Conservation (phyloP, 164 flowering plant species). For the Berberis thunbergii region DNA sequence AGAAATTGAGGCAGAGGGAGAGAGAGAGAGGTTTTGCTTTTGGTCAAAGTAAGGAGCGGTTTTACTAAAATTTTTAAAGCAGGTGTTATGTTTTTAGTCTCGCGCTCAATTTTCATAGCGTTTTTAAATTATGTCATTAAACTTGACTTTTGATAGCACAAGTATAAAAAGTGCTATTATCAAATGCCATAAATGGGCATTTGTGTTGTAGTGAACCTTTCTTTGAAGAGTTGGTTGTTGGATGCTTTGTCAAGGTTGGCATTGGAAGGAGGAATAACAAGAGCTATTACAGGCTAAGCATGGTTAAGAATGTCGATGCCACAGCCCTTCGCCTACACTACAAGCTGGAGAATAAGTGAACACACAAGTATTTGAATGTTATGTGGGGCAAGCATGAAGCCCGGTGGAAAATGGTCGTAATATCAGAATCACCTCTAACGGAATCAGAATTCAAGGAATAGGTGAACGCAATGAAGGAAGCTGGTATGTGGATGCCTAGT, state of each 20-base stretch:
- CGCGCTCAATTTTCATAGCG: too few relatives aligned
- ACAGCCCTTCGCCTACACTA: slow-evolving; percentile 66
- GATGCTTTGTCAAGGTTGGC: slow-evolving; percentile 94
- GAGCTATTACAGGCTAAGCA: slow-evolving; percentile 67
- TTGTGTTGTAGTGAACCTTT: too few relatives aligned
- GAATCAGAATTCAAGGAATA: slow-evolving; percentile 76
- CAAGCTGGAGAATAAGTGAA: slow-evolving; percentile 74
- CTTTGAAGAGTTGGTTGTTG: slow-evolving; percentile 87
- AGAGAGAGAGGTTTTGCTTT: too few relatives aligned
- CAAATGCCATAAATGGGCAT: too few relatives aligned
- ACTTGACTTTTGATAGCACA: too few relatives aligned
- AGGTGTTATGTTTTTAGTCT: too few relatives aligned
- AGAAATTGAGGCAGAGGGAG: too few relatives aligned
- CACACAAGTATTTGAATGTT: slow-evolving; percentile 78
- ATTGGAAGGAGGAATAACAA: slow-evolving; percentile 73
- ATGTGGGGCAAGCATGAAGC: slow-evolving; percentile 88
- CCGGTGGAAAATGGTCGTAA: slow-evolving; percentile 97
- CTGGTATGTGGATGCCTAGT: slow-evolving; percentile 61
- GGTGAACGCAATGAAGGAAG: slow-evolving; percentile 74
- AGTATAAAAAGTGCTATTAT: too few relatives aligned
- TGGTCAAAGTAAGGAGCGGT: too few relatives aligned
- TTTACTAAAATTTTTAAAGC: too few relatives aligned
- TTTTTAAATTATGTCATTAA: too few relatives aligned
- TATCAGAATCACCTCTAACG: slow-evolving; percentile 71
- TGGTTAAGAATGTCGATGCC: slow-evolving; percentile 84